These are phyloP conservation scores for Cercospora berteroae DNA, from an alignment of 2,329 filamentous ascomycete species.

Conservation along the genomic window DNA sequence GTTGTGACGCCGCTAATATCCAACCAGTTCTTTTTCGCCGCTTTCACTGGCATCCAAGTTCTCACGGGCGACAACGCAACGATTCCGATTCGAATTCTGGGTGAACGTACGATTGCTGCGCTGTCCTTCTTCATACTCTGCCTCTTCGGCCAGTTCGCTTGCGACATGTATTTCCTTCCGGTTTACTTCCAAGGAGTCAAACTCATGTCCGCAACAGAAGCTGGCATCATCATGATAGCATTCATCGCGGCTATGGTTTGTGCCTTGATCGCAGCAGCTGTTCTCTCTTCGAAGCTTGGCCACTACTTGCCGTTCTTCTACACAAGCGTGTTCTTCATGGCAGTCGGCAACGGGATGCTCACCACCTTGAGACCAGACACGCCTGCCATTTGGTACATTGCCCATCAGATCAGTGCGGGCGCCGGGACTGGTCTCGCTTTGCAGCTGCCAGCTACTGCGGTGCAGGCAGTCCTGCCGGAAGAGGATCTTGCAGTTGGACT, in stretches of 20 bases:
- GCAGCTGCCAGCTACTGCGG: slow-evolving; percentile 1
- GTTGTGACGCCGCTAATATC: not conserved
- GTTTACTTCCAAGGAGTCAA: slow-evolving; percentile 50
- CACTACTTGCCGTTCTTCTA: slow-evolving; percentile 2
- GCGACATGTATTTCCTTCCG: slow-evolving; percentile 41
- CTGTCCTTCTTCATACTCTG: slow-evolving; percentile 41
- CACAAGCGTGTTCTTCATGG: not conserved
- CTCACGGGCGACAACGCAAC: slow-evolving; percentile 44
- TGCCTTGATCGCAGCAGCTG: slow-evolving; percentile 40
- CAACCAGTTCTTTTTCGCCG: slow-evolving; percentile 30
- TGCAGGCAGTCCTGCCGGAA: not conserved
- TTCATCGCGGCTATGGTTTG: slow-evolving; percentile 45
- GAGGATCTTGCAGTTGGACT: slow-evolving; percentile 1
- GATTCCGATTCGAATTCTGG: slow-evolving; percentile 41
- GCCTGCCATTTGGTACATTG: not conserved
- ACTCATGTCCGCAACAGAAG: slow-evolving; percentile 43
- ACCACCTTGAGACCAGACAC: not conserved
- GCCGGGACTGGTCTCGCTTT: not conserved
- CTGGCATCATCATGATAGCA: slow-evolving; percentile 47
- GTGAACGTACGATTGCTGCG: slow-evolving; percentile 39
- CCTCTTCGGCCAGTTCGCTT: slow-evolving; percentile 25
- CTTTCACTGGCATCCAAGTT: slow-evolving; percentile 41
- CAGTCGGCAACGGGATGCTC: not conserved
- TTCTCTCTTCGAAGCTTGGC: slow-evolving; percentile 35
- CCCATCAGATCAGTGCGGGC: not conserved